Percentiles rank a stretch among this genome's conserved stretches.
Evolutionary conservation across 345 rosid genomes (phyloP).

Genomic region (Hevea brasiliensis): DNA sequence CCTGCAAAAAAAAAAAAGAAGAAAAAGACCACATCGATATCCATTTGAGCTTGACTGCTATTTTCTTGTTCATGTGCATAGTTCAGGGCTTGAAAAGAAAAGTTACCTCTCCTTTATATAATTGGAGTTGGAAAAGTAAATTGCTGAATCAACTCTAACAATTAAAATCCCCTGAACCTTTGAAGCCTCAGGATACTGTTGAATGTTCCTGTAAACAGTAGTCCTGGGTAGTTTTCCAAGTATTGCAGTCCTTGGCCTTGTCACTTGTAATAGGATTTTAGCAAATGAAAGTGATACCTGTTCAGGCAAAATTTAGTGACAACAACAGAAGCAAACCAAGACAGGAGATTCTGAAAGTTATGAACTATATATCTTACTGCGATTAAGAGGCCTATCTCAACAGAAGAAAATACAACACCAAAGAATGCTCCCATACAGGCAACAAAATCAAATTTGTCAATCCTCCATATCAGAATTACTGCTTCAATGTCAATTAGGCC

Average conservation of each 20-base stretch:
- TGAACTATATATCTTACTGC: conserved; percentile 62
- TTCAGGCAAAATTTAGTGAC: not conserved
- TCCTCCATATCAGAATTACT: conserved; percentile 70
- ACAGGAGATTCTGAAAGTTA: no score
- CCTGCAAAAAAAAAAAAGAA: conserved; percentile 60
- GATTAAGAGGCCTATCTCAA: conserved; percentile 85
- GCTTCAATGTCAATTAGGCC: conserved; percentile 73
- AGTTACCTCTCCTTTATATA: conserved; percentile 81
- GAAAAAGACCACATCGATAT: no score
- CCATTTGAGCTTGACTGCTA: no score
- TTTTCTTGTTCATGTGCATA: not conserved
- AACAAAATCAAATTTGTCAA: conserved; percentile 79
- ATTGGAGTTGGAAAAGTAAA: conserved; percentile 95
- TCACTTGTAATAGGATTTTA: conserved; percentile 87
- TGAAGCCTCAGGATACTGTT: conserved; percentile 87
- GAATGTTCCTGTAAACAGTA: conserved; percentile 73
- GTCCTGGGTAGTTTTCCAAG: conserved; percentile 88
- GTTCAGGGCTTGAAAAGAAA: no score
- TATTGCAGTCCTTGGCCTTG: conserved; percentile 91
- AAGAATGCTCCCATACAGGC: conserved; percentile 97
- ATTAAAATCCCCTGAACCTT: no score
- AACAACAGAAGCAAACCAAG: not conserved
- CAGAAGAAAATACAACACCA: conserved; percentile 75
- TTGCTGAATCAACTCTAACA: conserved; percentile 91
- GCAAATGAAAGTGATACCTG: conserved; percentile 88